These are phyloP conservation scores for Malassezia psittaci DNA, from an alignment of 1,284 basidiomycete species.

Conservation along the genomic window DNA sequence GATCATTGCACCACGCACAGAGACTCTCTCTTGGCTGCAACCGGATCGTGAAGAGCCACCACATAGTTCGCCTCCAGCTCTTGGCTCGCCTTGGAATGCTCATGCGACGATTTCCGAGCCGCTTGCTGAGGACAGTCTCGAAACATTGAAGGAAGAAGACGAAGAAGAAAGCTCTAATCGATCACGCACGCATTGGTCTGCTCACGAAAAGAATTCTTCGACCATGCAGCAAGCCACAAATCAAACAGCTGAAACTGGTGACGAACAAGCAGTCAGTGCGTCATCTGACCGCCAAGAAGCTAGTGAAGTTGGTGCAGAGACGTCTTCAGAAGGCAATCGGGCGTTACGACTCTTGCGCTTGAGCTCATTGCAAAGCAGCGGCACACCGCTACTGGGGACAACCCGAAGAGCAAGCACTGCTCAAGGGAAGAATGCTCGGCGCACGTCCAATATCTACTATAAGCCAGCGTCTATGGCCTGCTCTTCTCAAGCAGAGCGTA, in stretches of 20 bases:
- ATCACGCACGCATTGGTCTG: neutral
- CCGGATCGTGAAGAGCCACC: neutral
- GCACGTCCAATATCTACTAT: conserved; percentile 12
- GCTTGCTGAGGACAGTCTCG: neutral
- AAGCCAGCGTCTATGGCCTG: neutral
- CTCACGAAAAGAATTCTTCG: no score
- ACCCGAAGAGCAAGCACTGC: neutral
- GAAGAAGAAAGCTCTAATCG: neutral
- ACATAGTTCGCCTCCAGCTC: neutral
- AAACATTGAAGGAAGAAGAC: conserved; percentile 1
- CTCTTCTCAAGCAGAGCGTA: neutral
- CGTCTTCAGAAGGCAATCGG: neutral
- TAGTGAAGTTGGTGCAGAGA: neutral
- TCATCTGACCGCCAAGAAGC: neutral
- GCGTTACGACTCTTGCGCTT: conserved; percentile 9
- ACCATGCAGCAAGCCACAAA: neutral
- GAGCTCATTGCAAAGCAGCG: neutral
- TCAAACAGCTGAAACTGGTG: neutral
- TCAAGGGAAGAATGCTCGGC: neutral
- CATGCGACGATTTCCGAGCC: neutral
- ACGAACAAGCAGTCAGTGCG: neutral
- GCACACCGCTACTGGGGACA: neutral
- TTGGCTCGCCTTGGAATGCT: neutral
- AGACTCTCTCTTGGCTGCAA: conserved; percentile 6
- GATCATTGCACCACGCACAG: neutral